Base-by-base conservation (phyloP, 345 rosid genomes). In the Linum trigynum region DNA sequence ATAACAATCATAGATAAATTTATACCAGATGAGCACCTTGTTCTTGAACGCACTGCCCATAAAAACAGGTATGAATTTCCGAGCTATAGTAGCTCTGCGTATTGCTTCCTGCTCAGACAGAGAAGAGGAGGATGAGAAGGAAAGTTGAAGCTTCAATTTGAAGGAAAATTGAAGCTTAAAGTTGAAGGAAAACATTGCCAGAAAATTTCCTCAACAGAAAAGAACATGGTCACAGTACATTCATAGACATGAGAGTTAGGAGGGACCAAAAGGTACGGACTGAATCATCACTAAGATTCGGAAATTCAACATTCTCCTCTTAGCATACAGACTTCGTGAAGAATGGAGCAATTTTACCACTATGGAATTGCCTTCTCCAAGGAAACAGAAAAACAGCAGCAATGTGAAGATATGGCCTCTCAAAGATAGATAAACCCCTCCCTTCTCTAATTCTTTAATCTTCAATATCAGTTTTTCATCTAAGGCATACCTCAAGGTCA, bases 21-120 rank as follows among this genome's bases (percentile, higher is more conserved):
- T 5, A 4, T 11, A 38, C 42, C 0, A 15, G 55, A 5, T 64
- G 50, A 57, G 59, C 78, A 91, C 99, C 99, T 91, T 95, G 78
- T 95, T 95, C 77, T 91, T 95, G 81, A 95, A 91, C 45, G 97
- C 99, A 77, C 97, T 91, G 2, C 99, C 99, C 97, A 95, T 95
- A 76, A 91, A 95, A 62, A 95, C 95, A 55, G 98, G 97, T 41
- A 95, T 82, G 74, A 95, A 95, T 76, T 87, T 95, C 62, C 75
- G 82, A n/a, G 91, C 94, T 50, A 87, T 50, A n/a, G 99, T 95
- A 72, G 96, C 96, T 79, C 99, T 81, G 64, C 95, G 97, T 74
- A 95, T 76, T 61, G 96, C 99, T 73, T 79, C 95, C 99, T 95
- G 77, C 76, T 67, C 60, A 57, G 53, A 48, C 14, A 7, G 14